Evolutionary conservation across 2,329 filamentous ascomycete species (phyloP).

Genomic region (Apiospora hydei): DNA sequence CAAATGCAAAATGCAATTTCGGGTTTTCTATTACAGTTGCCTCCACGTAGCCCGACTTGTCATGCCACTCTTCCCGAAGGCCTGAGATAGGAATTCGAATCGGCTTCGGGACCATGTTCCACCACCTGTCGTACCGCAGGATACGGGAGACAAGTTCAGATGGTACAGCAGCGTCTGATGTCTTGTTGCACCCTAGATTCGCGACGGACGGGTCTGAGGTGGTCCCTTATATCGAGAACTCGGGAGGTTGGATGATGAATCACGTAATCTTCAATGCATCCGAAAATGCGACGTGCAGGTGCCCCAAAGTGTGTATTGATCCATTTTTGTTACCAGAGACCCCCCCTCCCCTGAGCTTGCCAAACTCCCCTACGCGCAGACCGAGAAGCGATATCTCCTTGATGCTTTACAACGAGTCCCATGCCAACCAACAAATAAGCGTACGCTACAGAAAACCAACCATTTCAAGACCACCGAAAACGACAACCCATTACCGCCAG

Average conservation of each 20-base stretch:
- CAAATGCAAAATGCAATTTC: slow-evolving; percentile 15
- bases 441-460: slow-evolving; percentile 14
- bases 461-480: slow-evolving; percentile 6
- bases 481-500: slow-evolving; percentile 22
- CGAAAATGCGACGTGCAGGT: not conserved
- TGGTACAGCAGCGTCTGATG: not conserved
- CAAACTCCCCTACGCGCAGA: slow-evolving; percentile 14
- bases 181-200: not conserved
- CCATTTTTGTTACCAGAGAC: slow-evolving; percentile 1
- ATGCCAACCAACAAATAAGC: slow-evolving; percentile 11
- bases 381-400: slow-evolving; percentile 16
- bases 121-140: not conserved
- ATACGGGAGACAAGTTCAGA: not conserved
- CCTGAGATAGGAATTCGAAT: not conserved
- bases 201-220: not conserved
- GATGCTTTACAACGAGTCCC: slow-evolving; percentile 17
- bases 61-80: not conserved
- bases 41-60: not conserved
- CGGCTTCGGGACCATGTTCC: not conserved
- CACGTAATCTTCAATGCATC: not conserved
- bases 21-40: not conserved
- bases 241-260: not conserved
- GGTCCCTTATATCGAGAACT: not conserved
- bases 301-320: slow-evolving; percentile 16
- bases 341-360: not conserved